Conservation (phyloP, 352 stramenopile species). For the Thalassiosira gravida region DNA sequence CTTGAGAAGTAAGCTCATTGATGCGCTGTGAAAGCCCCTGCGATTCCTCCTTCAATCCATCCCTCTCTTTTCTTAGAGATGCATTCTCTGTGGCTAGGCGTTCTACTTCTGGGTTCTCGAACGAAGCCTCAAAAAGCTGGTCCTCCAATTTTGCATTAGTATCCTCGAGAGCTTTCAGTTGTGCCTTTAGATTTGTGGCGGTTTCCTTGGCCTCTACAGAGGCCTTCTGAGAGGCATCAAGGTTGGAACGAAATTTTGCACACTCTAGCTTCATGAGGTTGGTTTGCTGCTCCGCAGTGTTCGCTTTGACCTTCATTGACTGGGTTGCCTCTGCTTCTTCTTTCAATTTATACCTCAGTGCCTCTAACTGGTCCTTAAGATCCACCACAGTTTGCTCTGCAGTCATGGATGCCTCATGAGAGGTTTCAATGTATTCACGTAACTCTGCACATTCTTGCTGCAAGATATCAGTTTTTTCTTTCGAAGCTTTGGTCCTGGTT, state of each 20-base stretch:
- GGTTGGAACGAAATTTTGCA: conserved; percentile 24
- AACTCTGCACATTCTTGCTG: too few species aligned
- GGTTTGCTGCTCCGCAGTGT: conserved; percentile 22
- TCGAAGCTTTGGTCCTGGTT: too few species aligned
- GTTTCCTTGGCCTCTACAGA: conserved; percentile 19
- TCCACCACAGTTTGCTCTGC: too few species aligned
- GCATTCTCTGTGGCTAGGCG: conserved; percentile 29
- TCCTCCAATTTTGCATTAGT: conserved; percentile 41
- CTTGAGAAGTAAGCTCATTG: conserved; percentile 31
- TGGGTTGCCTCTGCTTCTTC: conserved; percentile 30
- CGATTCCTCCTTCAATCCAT: conserved; percentile 34
- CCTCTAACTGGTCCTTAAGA: too few species aligned
- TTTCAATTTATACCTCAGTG: too few species aligned
- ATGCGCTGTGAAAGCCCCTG: conserved; percentile 27
- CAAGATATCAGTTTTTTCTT: too few species aligned
- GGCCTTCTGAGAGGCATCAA: conserved; percentile 26
- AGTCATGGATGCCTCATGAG: too few species aligned
- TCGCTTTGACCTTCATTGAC: conserved; percentile 35
- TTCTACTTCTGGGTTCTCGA: conserved; percentile 14
- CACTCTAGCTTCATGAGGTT: conserved; percentile 22
- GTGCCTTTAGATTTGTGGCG: conserved; percentile 32
- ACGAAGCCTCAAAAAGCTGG: conserved; percentile 48
- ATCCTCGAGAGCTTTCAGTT: conserved; percentile 34
- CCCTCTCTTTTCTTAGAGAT: conserved; percentile 31
- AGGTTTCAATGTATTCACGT: too few species aligned